phyloP scores from a whole-genome alignment of 208 protist species.

The Naegleria fowleri region DNA sequence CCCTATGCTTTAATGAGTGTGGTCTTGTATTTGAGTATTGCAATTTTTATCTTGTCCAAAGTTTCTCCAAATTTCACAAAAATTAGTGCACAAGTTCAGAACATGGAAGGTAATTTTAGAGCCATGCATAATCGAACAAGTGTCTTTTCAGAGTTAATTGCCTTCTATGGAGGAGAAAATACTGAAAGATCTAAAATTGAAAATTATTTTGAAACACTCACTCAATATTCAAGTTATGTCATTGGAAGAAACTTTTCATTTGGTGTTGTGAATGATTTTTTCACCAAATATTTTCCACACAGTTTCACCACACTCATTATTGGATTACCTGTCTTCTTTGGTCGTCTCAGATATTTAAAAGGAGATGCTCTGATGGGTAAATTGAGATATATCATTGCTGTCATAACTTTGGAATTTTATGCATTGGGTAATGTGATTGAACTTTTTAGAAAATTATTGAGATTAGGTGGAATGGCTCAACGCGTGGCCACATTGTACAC shows the following conservation, averaged over 20 bases:
- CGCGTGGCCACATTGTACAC: not conserved
- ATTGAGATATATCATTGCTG: not conserved
- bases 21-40: not conserved
- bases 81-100: not conserved
- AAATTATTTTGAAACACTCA: not conserved
- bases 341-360: not conserved
- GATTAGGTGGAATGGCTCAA: not conserved
- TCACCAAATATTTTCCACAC: constrained; percentile 13
- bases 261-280: not conserved
- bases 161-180: constrained; percentile 16
- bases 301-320: not conserved
- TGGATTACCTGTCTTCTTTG: not conserved
- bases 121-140: not conserved
- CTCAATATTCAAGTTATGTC: not conserved
- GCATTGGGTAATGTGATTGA: not conserved
- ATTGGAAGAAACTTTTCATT: not conserved
- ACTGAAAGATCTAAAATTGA: not conserved
- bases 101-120: constrained; percentile 21
- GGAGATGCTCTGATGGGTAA: not conserved
- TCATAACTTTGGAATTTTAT: not conserved
- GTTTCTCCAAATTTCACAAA: constrained; percentile 16
- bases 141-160: not conserved
- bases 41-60: not conserved
- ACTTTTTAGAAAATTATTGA: constrained; percentile 5
- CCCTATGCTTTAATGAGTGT: not conserved